Evolutionary conservation across 2,329 filamentous ascomycete species (phyloP), one percentile per base, ranked within the genome.

Genomic region (Penicillium capsulatum): DNA sequence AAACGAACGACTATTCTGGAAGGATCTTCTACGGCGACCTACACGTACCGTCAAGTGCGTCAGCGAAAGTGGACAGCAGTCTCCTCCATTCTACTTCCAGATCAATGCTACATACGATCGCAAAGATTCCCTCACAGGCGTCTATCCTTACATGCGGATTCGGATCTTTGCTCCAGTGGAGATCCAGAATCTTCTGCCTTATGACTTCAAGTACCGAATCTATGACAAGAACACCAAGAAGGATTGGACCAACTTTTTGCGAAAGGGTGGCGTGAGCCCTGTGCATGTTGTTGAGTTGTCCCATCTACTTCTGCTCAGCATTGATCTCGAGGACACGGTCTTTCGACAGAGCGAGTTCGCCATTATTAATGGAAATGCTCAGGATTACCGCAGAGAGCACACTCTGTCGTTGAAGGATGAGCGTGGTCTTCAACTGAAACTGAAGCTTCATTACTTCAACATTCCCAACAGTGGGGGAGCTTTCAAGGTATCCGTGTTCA

Each of bases 141-240:
- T 83, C 45, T 98, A 98, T 60, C 92, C 92, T 0, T 92, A 92
- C 63, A 97, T 98, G 92, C 83, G 81, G 43, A 76, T 98, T 50
- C 86, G 90, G 51, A 77, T 98, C 2, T 94, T 88, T 16, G 91
- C 92, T 0, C 92, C 94, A 0, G 80, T 98, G 10, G 91, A 95
- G 34, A 76, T 98, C 3, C 91, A 98, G 64, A 98, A 98, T 51
- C 71, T 98, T 30, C 70, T 98, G 26, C 92, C 92, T 0, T 97
- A 92, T 60, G 92, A 98, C 66, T 98, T 98, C 79, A 97, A 98
- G 66, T 98, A 98, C 64, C 82, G 91, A 39, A 97, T 98, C 39
- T 98, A 97, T 59, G 92, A 98, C 71, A 96, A 94, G 70, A 94
- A 95, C 63, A 96, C 90, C 0, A 94, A 91, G 73, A 95, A 94